phyloP scores from a whole-genome alignment of 805 yeast species.

The Suhomyces faveliae region DNA sequence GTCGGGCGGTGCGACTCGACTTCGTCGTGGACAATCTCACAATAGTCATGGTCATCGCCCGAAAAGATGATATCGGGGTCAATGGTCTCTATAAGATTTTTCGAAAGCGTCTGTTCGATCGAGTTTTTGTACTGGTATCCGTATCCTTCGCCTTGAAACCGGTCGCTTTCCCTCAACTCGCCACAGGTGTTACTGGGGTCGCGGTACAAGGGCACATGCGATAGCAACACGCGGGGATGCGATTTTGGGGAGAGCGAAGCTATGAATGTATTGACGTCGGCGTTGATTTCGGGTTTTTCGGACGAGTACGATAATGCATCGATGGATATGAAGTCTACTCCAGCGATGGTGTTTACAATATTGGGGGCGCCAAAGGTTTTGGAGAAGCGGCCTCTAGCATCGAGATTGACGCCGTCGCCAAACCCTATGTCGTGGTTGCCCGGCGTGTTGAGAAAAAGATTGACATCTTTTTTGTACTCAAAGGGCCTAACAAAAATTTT shows the following conservation, averaged over 20 bases:
- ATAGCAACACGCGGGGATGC: constrained; percentile 21
- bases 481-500: constrained; percentile 24
- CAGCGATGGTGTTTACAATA: constrained; percentile 20
- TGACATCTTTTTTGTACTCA: constrained; percentile 18
- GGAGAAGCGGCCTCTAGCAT: constrained; percentile 28
- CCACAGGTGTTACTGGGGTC: constrained; percentile 21
- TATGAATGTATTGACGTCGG: constrained; percentile 15
- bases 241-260: neutral
- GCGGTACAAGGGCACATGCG: constrained; percentile 25
- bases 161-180: constrained; percentile 17
- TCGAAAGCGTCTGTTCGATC: constrained; percentile 15
- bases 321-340: constrained; percentile 29
- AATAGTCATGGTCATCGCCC: constrained; percentile 65
- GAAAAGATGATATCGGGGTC: constrained; percentile 22
- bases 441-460: constrained; percentile 31
- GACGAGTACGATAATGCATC: constrained; percentile 23
- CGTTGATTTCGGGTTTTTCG: constrained; percentile 10
- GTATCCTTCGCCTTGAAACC: constrained; percentile 12
- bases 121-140: constrained; percentile 30
- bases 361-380: constrained; percentile 35
- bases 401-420: constrained; percentile 23
- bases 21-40: constrained; percentile 63
- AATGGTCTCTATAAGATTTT: constrained; percentile 14
- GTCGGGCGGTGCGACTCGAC: constrained; percentile 15
- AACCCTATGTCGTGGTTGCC: constrained; percentile 31